Conservation (phyloP, 495 filamentous ascomycete genomes). For the Aspergillus ellipticus region DNA sequence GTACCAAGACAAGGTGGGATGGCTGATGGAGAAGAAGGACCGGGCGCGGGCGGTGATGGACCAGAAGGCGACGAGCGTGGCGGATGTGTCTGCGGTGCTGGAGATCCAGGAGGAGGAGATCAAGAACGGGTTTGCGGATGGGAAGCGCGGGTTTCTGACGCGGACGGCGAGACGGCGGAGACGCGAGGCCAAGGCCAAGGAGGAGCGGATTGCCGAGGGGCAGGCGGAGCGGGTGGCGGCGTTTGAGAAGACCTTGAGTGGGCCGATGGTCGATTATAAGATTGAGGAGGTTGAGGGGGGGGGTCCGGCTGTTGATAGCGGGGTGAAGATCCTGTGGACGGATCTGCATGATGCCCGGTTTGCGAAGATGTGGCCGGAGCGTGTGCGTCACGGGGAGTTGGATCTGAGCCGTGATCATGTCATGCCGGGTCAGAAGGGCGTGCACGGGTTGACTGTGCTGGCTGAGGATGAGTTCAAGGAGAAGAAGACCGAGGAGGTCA, state of each 20-base stretch:
- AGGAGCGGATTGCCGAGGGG: slow-evolving; percentile 35
- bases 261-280: slow-evolving; percentile 25
- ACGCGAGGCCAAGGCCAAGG: slow-evolving; percentile 31
- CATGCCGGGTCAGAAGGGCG: slow-evolving; percentile 31
- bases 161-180: slow-evolving; percentile 27
- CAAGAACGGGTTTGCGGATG: slow-evolving; percentile 26
- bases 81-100: slow-evolving; percentile 81
- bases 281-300: slow-evolving; percentile 29
- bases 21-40: slow-evolving; percentile 49
- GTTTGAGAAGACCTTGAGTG: slow-evolving; percentile 27
- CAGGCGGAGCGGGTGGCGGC: slow-evolving; percentile 28
- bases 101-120: slow-evolving; percentile 47
- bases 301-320: slow-evolving; percentile 20
- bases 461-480: slow-evolving; percentile 44
- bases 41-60: slow-evolving; percentile 68
- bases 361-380: slow-evolving; percentile 63
- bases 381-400: slow-evolving; percentile 60
- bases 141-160: slow-evolving; percentile 32
- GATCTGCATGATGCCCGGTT: slow-evolving; percentile 61
- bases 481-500: slow-evolving; percentile 5
- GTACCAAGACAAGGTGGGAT: slow-evolving; percentile 39
- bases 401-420: slow-evolving; percentile 32
- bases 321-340: slow-evolving; percentile 65
- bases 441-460: slow-evolving; percentile 33
- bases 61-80: slow-evolving; percentile 83